Percentiles rank a stretch among this genome's conserved stretches.
Conservation (phyloP, 2,329 filamentous ascomycete genomes). For the Alternaria ethzedia region DNA sequence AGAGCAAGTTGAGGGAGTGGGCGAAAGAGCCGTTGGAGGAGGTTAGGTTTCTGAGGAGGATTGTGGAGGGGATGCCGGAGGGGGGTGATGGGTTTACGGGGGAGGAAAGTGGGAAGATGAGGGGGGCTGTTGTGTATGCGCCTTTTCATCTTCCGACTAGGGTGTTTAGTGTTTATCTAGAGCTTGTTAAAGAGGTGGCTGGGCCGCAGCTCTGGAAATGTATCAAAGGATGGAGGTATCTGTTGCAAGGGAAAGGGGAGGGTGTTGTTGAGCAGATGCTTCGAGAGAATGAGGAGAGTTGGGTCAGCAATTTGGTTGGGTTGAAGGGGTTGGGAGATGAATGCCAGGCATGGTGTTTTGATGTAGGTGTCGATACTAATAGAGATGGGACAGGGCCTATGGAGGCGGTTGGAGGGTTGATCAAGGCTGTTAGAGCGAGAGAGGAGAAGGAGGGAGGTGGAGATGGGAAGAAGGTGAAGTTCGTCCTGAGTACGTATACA, state of each 20-base stretch:
- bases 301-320: background rate
- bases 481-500: conserved; percentile 71
- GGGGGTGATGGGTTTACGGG: conserved; percentile 63
- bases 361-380: conserved; percentile 82
- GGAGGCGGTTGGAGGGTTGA: conserved; percentile 44
- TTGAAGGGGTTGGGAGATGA: conserved; percentile 59
- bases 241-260: conserved; percentile 67
- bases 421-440: conserved; percentile 52
- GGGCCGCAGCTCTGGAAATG: conserved; percentile 63
- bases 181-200: conserved; percentile 64
- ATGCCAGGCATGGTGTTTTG: conserved; percentile 71
- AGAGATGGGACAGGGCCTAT: conserved; percentile 71
- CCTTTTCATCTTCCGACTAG: conserved; percentile 71
- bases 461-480: conserved; percentile 61
- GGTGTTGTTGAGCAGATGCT: conserved; percentile 57
- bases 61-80: conserved; percentile 69
- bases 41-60: conserved; percentile 70
- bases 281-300: conserved; percentile 44
- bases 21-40: conserved; percentile 75
- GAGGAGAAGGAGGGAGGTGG: conserved; percentile 58
- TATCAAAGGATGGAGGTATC: conserved; percentile 80
- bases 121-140: conserved; percentile 84
- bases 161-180: conserved; percentile 70
- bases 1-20: conserved; percentile 53
- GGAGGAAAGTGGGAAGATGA: conserved; percentile 58